Percentiles rank a stretch among this genome's conserved stretches.
phyloP scores from a whole-genome alignment of 495 filamentous ascomycete species.

The Aspergillus taichungensis region DNA sequence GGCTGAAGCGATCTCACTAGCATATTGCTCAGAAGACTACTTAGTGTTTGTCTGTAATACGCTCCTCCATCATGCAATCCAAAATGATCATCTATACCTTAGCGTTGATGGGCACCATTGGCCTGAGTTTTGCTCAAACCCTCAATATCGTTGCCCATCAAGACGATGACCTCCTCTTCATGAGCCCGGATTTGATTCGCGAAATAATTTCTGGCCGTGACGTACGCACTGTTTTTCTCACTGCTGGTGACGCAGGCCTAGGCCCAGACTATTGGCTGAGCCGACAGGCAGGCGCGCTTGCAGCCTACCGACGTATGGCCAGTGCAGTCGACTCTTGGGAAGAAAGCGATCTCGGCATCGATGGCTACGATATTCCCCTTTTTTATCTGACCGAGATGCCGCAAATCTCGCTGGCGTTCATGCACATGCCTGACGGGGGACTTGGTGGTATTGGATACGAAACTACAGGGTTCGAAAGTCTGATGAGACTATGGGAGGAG shows the following conservation, averaged over 20 bases:
- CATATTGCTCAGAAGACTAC: too few relatives aligned
- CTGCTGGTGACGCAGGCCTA: constrained; percentile 67
- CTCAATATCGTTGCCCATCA: constrained; percentile 16
- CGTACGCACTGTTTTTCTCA: constrained; percentile 66
- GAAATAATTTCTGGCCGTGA: constrained; percentile 23
- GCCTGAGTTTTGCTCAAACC: background rate
- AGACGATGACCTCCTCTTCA: constrained; percentile 14
- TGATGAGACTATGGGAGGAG: constrained; percentile 6
- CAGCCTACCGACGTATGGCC: constrained; percentile 10
- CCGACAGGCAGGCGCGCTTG: constrained; percentile 7
- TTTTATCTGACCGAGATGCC: constrained; percentile 1
- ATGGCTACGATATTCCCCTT: background rate
- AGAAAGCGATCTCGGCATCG: background rate
- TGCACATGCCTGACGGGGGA: constrained; percentile 11
- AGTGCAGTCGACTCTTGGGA: constrained; percentile 4
- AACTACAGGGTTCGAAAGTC: constrained; percentile 3
- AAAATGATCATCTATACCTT: too few relatives aligned
- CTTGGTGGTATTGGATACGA: constrained; percentile 6
- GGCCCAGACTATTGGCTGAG: constrained; percentile 5
- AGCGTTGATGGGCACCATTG: too few relatives aligned
- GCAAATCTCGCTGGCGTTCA: constrained; percentile 8
- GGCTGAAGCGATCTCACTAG: too few relatives aligned
- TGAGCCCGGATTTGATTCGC: constrained; percentile 7
- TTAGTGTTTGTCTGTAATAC: too few relatives aligned
- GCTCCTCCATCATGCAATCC: background rate